phyloP scores from a whole-genome alignment of 2,329 filamentous ascomycete genomes.

The Arthrobotrys musiformis region DNA sequence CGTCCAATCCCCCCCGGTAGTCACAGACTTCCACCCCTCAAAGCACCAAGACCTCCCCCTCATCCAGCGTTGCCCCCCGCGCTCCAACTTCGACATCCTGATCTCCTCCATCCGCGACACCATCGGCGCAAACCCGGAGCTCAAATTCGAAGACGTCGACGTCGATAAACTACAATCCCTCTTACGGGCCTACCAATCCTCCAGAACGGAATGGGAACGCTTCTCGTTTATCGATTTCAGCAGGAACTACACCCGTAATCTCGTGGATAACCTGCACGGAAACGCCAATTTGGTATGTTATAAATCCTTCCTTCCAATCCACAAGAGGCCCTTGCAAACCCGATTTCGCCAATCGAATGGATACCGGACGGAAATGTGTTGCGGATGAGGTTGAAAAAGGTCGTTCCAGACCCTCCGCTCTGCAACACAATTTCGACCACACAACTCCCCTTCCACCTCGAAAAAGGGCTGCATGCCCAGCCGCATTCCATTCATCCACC shows the following conservation, averaged over 20 bases:
- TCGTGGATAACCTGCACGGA: conserved; percentile 74
- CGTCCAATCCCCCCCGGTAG: conserved; percentile 38
- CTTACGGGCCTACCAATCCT: conserved; percentile 70
- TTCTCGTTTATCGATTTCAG: conserved; percentile 69
- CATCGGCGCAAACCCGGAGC: conserved; percentile 34
- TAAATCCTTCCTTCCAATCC: not conserved
- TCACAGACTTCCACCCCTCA: conserved; percentile 27
- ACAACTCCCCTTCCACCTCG: not conserved
- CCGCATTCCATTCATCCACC: conserved; percentile 23
- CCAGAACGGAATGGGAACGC: conserved; percentile 69
- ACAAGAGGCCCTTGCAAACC: not conserved
- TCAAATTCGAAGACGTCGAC: conserved; percentile 67
- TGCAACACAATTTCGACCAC: conserved; percentile 48
- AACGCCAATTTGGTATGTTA: conserved; percentile 70
- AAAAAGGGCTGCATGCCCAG: conserved; percentile 15
- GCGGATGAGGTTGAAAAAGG: conserved; percentile 38
- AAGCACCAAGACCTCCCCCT: conserved; percentile 27
- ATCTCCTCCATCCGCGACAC: conserved; percentile 43
- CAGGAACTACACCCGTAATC: conserved; percentile 71
- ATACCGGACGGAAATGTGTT: conserved; percentile 40
- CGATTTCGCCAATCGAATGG: not conserved
- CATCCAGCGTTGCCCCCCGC: conserved; percentile 13
- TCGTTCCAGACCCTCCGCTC: conserved; percentile 19
- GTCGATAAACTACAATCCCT: conserved; percentile 68
- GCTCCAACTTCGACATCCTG: conserved; percentile 15